Conservation (phyloP, 2,329 filamentous ascomycete species). For the Cadophora malorum region DNA sequence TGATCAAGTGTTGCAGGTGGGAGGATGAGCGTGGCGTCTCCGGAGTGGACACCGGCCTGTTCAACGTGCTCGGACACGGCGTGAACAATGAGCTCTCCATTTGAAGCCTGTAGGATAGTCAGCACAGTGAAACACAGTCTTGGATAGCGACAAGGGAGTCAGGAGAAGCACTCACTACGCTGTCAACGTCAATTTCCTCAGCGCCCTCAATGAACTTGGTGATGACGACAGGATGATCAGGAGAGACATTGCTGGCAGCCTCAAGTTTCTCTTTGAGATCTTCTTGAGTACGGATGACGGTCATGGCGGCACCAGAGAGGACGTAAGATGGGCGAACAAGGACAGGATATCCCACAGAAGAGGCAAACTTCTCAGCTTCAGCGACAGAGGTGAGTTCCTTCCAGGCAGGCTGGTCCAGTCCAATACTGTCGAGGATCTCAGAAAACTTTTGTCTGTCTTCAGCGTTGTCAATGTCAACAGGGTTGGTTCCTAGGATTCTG, state of each 20-base stretch:
- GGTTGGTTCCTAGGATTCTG: constrained; percentile 84
- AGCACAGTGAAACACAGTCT: too few species aligned
- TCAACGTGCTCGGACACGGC: constrained; percentile 96
- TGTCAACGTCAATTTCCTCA: constrained; percentile 95
- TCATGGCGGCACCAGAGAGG: constrained; percentile 97
- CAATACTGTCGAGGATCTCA: constrained; percentile 94
- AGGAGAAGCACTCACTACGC: constrained; percentile 68
- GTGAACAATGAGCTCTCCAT: constrained; percentile 19
- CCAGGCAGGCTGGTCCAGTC: constrained; percentile 96
- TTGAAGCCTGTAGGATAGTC: neutral
- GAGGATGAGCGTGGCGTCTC: constrained; percentile 92
- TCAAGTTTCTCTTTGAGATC: constrained; percentile 95
- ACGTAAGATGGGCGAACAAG: constrained; percentile 95
- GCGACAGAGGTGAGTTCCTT: constrained; percentile 92
- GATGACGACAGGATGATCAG: constrained; percentile 97
- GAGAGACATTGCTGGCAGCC: constrained; percentile 87
- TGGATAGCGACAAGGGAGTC: too few species aligned
- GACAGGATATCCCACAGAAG: constrained; percentile 75
- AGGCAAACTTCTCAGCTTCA: constrained; percentile 85
- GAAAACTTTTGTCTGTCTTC: constrained; percentile 99
- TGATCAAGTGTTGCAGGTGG: constrained; percentile 83
- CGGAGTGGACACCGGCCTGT: constrained; percentile 96
- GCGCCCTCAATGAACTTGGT: constrained; percentile 98
- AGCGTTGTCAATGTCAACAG: constrained; percentile 94
- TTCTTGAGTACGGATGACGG: constrained; percentile 84